A percentile compares a stretch with the other conserved stretches of the same genome.
These are phyloP conservation scores for Quercus robur DNA, from an alignment of 306 rosid species.

Conservation along the genomic window DNA sequence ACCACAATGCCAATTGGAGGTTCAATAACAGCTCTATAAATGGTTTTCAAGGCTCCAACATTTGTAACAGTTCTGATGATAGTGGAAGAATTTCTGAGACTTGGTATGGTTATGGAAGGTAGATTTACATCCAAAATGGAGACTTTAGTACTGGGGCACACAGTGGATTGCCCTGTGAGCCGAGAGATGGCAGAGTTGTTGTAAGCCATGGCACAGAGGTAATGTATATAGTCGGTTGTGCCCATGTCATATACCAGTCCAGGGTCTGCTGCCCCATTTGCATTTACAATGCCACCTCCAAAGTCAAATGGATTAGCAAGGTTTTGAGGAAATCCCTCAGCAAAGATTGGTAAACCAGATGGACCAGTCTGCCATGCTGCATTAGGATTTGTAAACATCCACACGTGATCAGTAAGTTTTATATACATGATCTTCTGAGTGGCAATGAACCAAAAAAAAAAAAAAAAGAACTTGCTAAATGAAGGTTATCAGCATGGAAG, in stretches of 20 bases:
- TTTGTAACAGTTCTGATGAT: conserved; percentile 41
- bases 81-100: conserved; percentile 17
- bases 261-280: conserved; percentile 40
- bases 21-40: conserved; percentile 25
- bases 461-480: background rate
- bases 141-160: conserved; percentile 23
- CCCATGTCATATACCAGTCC: conserved; percentile 45
- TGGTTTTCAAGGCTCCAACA: conserved; percentile 24
- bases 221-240: conserved; percentile 22
- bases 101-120: conserved; percentile 40
- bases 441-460: background rate
- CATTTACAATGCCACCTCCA: conserved; percentile 43
- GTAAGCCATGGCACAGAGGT: conserved; percentile 41
- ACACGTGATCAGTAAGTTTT: background rate
- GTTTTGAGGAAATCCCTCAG: conserved; percentile 32
- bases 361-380: conserved; percentile 45
- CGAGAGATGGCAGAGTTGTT: conserved; percentile 18
- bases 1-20: conserved; percentile 29
- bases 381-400: background rate
- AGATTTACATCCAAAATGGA: conserved; percentile 34
- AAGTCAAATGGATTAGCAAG: conserved; percentile 44
- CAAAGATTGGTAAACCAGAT: conserved; percentile 42
- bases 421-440: background rate
- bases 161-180: background rate
- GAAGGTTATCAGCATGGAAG: background rate